A percentile compares a stretch with the other conserved stretches of the same genome.
These are phyloP conservation scores for Brassica nigra DNA, from an alignment of 345 rosid genomes.

Conservation along the genomic window DNA sequence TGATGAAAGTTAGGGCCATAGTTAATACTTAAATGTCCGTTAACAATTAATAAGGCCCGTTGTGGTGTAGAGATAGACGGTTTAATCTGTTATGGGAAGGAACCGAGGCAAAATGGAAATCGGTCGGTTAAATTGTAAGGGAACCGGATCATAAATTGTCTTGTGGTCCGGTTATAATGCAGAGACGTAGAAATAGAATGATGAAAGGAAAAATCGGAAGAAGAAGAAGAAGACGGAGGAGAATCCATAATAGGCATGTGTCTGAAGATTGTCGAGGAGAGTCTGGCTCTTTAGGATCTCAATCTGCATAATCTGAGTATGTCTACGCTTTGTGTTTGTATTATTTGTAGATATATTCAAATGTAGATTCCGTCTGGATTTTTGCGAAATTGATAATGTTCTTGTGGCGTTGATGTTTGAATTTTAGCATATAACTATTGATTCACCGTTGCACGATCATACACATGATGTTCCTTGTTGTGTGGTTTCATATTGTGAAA, in stretches of 20 bases:
- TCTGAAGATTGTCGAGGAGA: slow-evolving; percentile 13
- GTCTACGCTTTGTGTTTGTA: too few relatives aligned
- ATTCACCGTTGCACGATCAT: background rate
- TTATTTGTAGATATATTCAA: background rate
- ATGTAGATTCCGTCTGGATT: background rate
- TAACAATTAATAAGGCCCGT: too few relatives aligned
- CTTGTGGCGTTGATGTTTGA: background rate
- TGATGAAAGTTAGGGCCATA: too few relatives aligned
- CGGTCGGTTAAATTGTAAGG: background rate
- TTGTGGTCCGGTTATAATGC: background rate
- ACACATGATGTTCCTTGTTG: background rate
- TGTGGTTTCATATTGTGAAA: background rate
- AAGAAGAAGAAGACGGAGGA: background rate
- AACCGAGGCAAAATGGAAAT: too few relatives aligned
- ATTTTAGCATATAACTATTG: background rate
- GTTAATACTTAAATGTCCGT: too few relatives aligned
- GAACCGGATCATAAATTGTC: background rate
- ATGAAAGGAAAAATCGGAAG: slow-evolving; percentile 6
- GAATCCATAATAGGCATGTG: background rate
- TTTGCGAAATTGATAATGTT: background rate
- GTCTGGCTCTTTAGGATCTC: slow-evolving; percentile 36
- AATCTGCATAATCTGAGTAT: background rate
- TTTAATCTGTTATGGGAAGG: too few relatives aligned
- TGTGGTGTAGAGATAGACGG: too few relatives aligned
- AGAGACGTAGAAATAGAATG: slow-evolving; percentile 35